Base-by-base conservation (phyloP, 169 alveolate genomes). In the Cryptosporidium sp. region DNA sequence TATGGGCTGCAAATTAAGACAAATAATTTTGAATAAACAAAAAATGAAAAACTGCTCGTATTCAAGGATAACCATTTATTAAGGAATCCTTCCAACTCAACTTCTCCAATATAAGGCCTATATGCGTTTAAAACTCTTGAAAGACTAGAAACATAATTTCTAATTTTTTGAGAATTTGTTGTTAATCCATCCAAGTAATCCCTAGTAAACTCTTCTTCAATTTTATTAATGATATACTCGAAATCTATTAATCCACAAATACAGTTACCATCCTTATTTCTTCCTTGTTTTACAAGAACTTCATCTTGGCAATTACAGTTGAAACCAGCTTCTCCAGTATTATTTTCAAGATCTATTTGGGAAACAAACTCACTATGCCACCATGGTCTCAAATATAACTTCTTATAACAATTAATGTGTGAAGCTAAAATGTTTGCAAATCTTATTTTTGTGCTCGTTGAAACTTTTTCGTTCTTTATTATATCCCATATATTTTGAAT, bases 201-300 rank as follows among this genome's bases (percentile, higher is more conserved):
- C 31, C 80, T 62, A 29, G 71, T 80, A 18, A 23, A 80, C 41
- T 80, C 89, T 21, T 41, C 48, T 26, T 80, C 89, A 23, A 80
- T 65, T 39, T 12, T 9, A 43, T 37, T 59, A 10, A 59, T 14
- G 14, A 80, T 48, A 10, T 59, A 39, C 26, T 35, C 48, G 23
- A 61, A 39, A 29, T 62, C 89, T 12, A 80, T 80, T 41, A 80
- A n/a, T 39, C 89, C 89, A n/a, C 89, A 80, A 8, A 80, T 51
- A 21, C 86, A 73, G 18, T 73, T 59, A 10, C 14, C 50, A 3
- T 18, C 52, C 16, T 35, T 55, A 31, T 16, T 18, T n/a, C 51
- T 23, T 10, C 43, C 29, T 12, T 58, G 45, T 18, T 31, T 12
- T 33, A 55, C 33, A 14, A 58, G 37, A 0, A 16, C 1, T 8